A percentile compares a stretch with the other conserved stretches of the same genome.
Conservation (phyloP, 2,329 filamentous ascomycete species). For the Trichophyton simii region DNA sequence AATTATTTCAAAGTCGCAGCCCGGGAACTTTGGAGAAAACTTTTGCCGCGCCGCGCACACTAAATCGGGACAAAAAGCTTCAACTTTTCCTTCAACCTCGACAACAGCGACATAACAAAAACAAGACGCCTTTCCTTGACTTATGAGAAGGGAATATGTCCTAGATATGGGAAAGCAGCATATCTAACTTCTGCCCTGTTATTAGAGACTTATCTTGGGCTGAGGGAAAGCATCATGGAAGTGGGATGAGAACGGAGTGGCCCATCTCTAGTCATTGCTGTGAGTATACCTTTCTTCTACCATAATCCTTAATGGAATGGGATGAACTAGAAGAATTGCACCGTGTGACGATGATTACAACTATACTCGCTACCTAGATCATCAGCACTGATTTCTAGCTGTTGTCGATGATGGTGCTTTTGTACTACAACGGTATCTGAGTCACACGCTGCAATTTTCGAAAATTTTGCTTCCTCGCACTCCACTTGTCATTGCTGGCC, state of each 20-base stretch:
- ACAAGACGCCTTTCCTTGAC: background rate
- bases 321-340: background rate
- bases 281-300: background rate
- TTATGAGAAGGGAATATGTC: background rate
- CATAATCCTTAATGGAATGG: background rate
- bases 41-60: slow-evolving; percentile 2
- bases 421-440: slow-evolving; percentile 99
- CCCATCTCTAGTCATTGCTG: background rate
- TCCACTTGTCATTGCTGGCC: background rate
- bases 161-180: background rate
- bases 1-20: background rate
- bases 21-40: background rate
- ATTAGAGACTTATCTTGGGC: too few relatives aligned
- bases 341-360: slow-evolving; percentile 36
- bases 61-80: background rate
- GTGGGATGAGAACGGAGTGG: background rate
- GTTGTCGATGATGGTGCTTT: slow-evolving; percentile 41
- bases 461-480: background rate
- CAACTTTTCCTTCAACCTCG: background rate
- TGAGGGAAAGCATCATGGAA: background rate
- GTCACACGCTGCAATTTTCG: slow-evolving; percentile 27
- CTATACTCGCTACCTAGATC: slow-evolving; percentile 33
- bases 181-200: background rate
- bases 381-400: slow-evolving; percentile 42
- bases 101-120: background rate